phyloP scores from a whole-genome alignment of 768 basidiomycete genomes.

The Lentinula sp. region DNA sequence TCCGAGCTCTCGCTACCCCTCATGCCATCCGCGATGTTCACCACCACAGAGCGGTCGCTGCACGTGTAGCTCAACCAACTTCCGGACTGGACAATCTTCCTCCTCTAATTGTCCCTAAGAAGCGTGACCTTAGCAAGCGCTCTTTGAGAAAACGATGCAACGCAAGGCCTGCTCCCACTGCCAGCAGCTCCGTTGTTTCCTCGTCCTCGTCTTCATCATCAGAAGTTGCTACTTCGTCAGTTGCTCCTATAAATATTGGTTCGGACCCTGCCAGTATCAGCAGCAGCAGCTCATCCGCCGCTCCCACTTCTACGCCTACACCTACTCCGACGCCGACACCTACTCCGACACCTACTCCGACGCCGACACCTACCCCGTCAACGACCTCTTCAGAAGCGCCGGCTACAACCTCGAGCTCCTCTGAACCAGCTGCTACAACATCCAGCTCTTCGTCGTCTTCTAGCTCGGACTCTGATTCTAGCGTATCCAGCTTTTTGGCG shows the following conservation, averaged over 20 bases:
- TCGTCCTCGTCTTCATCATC: neutral
- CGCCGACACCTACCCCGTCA: slow-evolving; percentile 13
- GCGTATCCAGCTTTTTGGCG: slow-evolving; percentile 30
- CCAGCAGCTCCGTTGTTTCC: neutral
- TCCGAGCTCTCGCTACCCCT: slow-evolving; percentile 31
- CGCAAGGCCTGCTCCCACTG: slow-evolving; percentile 13
- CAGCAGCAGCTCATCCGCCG: slow-evolving; percentile 11
- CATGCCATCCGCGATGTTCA: slow-evolving; percentile 29
- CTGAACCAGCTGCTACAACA: slow-evolving; percentile 13
- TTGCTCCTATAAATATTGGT: slow-evolving; percentile 9
- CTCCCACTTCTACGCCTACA: neutral
- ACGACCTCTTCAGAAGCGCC: neutral
- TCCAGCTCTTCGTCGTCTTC: neutral
- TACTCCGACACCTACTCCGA: slow-evolving; percentile 12
- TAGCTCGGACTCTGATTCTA: neutral
- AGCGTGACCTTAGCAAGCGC: neutral
- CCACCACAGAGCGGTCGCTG: slow-evolving; percentile 39
- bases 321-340: neutral
- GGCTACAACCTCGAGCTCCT: neutral
- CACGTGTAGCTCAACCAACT: slow-evolving; percentile 30
- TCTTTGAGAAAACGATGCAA: neutral
- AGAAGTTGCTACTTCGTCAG: slow-evolving; percentile 1
- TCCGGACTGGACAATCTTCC: slow-evolving; percentile 13
- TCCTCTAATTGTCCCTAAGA: slow-evolving; percentile 10
- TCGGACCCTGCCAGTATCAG: slow-evolving; percentile 9